Evolutionary conservation across 2,329 filamentous ascomycete genomes (phyloP).

Genomic region (Paraphoma chrysanthemicola): DNA sequence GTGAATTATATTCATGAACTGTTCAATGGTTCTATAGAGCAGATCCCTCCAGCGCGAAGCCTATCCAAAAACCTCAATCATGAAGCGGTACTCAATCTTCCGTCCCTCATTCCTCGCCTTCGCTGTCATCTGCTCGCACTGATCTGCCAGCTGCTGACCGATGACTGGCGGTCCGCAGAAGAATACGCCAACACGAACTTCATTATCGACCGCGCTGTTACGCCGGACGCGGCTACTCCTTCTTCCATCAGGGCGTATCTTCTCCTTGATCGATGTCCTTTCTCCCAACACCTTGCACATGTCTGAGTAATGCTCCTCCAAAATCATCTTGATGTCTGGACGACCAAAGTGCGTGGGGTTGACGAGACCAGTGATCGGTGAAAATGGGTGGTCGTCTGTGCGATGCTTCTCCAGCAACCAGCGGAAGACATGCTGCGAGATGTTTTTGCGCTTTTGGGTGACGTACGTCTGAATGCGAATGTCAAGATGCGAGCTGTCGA

Average conservation of each 20-base stretch:
- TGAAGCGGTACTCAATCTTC: constrained; percentile 63
- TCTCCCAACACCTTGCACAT: constrained; percentile 49
- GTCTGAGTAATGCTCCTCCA: constrained; percentile 62
- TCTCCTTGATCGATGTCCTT: constrained; percentile 21
- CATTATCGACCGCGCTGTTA: constrained; percentile 18
- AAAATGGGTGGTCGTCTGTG: constrained; percentile 59
- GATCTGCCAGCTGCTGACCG: constrained; percentile 63
- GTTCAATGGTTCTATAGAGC: no score
- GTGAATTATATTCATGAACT: no score
- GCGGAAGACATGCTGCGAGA: constrained; percentile 63
- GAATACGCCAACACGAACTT: constrained; percentile 62
- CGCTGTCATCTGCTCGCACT: constrained; percentile 59
- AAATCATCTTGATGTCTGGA: constrained; percentile 61
- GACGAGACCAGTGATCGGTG: constrained; percentile 61
- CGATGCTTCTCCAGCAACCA: constrained; percentile 65
- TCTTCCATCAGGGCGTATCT: constrained; percentile 16
- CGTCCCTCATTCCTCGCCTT: constrained; percentile 60
- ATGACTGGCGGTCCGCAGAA: constrained; percentile 64
- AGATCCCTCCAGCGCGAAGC: no score
- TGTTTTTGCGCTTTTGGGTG: constrained; percentile 61
- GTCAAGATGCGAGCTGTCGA: constrained; percentile 51
- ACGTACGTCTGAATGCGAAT: constrained; percentile 65
- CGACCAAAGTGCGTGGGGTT: constrained; percentile 63
- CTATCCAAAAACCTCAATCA: constrained; percentile 64
- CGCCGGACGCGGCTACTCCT: constrained; percentile 9